These are phyloP conservation scores for Diplodia seriata DNA, from an alignment of 2,329 filamentous ascomycete species.

Conservation along the genomic window DNA sequence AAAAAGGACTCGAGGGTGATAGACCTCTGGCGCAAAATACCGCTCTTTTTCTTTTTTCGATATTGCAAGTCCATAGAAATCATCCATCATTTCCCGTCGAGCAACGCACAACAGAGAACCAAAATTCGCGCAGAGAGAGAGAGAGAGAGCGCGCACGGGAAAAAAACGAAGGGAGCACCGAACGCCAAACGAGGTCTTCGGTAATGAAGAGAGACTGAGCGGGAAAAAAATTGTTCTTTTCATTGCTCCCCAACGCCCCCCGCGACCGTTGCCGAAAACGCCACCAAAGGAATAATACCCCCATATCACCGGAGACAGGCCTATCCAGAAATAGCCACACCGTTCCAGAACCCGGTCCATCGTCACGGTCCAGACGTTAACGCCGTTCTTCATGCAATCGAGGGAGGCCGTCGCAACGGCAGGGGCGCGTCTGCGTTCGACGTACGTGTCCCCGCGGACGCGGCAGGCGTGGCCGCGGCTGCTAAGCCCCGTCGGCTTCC, in stretches of 20 bases:
- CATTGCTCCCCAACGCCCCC: neutral
- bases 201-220: conserved; percentile 2
- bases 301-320: neutral
- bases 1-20: neutral
- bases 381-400: conserved; percentile 6
- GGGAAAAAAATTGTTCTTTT: neutral
- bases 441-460: neutral
- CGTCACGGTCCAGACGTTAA: neutral
- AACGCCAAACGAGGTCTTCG: neutral
- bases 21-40: neutral
- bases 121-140: neutral
- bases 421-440: neutral
- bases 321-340: conserved; percentile 1
- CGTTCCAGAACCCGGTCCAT: neutral
- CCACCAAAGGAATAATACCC: neutral
- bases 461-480: neutral
- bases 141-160: neutral
- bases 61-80: conserved; percentile 1
- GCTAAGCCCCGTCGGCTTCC: conserved; percentile 14
- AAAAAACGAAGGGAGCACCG: neutral
- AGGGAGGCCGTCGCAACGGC: neutral
- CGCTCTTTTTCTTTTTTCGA: conserved; percentile 1
- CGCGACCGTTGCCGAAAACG: conserved; percentile 13
- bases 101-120: neutral
- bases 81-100: neutral